Evolutionary conservation across 2,329 filamentous ascomycete genomes (phyloP), one percentile per base, ranked within the genome.

Genomic region (Falciphora oryzae): DNA sequence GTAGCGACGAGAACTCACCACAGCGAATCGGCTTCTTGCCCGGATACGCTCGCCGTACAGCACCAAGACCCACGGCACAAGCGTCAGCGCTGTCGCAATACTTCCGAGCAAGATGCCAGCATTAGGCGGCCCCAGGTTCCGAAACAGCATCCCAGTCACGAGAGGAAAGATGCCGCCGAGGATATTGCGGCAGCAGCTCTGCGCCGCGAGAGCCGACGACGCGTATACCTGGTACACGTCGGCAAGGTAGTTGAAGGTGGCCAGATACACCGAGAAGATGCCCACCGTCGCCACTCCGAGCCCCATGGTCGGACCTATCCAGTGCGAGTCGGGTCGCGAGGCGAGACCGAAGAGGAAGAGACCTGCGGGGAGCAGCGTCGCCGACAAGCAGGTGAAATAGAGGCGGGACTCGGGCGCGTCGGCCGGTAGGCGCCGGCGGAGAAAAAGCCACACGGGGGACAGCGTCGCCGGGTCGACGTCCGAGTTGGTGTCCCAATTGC

Each of bases 241-340:
- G 27, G 93, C 92, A 1, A 97, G 82, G 70, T 96, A 97, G 73
- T 97, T 97, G 79, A 97, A 97, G 0, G 92, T 91, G 3, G 93
- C 89, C 1, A 97, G 83, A 72, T 96, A 96, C 50, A 97, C 87
- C 57, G 86, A 89, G 74, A 92, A 94, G 68, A 97, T 96, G 32
- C 93, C 89, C 80, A 94, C 90, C 0, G 90, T 94, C 0, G 92
- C 88, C 66, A 92, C 84, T 0, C 82, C 85, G 44, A 97, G 81
- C 0, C 87, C 89, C 3, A 94, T 75, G 0, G 86, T 77, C 0
- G 90, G 90, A 0, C 86, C 84, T 63, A 91, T 87, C 89, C 90
- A 93, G 66, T 84, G 89, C 1, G 87, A 80, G 0, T 78, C 80
- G 0, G 80, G 72, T 66, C 80, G 84, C 0, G 84, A 84, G 0